Base-by-base conservation (phyloP, 768 basidiomycete genomes). In the Lactifluus pinguis region DNA sequence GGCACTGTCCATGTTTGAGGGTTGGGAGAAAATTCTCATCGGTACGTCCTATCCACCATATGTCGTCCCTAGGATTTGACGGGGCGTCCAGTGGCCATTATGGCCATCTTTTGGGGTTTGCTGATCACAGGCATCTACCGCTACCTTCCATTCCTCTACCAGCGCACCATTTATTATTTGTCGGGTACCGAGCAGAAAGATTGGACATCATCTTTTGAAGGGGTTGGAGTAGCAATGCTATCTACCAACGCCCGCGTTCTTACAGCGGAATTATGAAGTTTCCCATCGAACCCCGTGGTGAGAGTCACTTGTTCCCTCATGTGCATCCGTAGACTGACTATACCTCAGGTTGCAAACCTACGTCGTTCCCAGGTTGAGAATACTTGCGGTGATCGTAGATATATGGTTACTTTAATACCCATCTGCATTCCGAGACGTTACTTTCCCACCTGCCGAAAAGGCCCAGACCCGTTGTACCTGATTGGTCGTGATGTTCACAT, bases 11-110 rank as follows among this genome's bases (percentile, higher is more conserved):
- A 77, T 86, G 66, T 71, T 86, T 59, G 84, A 88, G 68, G 77
- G 81, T 60, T 86, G 85, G 86, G 87, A 87, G 76, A 83, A 84
- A 67, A 67, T 80, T 49, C 69, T 85, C 41, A 75, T 83, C 59
- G 68, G 85, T 86, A 68, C 69, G 85, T 61, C 50, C 9, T n/a
- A 6, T 11, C 36, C 10, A 10, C 11, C 14, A 30, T 11, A 44
- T 21, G 17, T 42, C n/a, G 9, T 34, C 76, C 14, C 30, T 29
- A 45, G 25, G 15, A 29, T n/a, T 41, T 53, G 15, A 49, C 21
- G 11, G 6, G 10, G 41, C 8, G 32, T 44, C 4, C 6, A 64
- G 63, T 62, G 38, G 11, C 29, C 1, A 70, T 76, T 2, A 68
- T 80, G 45, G 67, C 77, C 42, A 67, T 73, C 3, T 62, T 77